A percentile compares a stretch with the other conserved stretches of the same genome.
Evolutionary conservation across 1,139 yeast species (phyloP).

Genomic region (Diutina catenulata): DNA sequence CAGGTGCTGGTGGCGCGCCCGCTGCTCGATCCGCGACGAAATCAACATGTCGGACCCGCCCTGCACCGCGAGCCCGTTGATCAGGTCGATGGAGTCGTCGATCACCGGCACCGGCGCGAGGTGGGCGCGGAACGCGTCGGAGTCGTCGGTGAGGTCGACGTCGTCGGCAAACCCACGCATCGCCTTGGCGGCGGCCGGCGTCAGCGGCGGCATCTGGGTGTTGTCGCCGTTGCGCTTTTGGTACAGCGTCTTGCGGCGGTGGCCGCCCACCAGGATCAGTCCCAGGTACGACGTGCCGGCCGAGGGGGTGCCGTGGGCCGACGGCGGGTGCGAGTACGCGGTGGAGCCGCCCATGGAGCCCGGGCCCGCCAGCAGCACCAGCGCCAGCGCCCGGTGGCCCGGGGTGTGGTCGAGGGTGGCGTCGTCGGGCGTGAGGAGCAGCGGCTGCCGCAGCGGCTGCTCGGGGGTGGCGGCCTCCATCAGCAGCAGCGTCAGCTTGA

Average conservation of each 20-base stretch:
- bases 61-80: constrained; percentile 33
- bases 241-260: constrained; percentile 37
- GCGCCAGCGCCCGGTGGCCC: constrained; percentile 2
- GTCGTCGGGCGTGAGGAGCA: constrained; percentile 2
- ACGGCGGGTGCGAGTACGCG: too few species aligned
- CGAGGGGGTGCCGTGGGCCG: too few species aligned
- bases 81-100: constrained; percentile 55
- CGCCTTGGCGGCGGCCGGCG: constrained; percentile 38
- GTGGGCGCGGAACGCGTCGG: constrained; percentile 16
- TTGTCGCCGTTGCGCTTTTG: constrained; percentile 34
- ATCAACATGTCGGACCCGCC: constrained; percentile 61
- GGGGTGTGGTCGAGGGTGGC: neutral
- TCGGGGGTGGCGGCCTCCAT: constrained; percentile 1
- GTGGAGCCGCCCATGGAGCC: too few species aligned
- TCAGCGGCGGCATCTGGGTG: constrained; percentile 39
- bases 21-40: constrained; percentile 47
- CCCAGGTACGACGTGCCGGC: constrained; percentile 59
- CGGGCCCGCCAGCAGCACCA: neutral
- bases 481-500: constrained; percentile 25
- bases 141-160: constrained; percentile 25
- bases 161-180: constrained; percentile 24
- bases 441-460: neutral
- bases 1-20: constrained; percentile 24
- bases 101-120: constrained; percentile 17
- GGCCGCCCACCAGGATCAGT: constrained; percentile 33